phyloP scores from a whole-genome alignment of 768 basidiomycete genomes.

The Pholiota microspora region DNA sequence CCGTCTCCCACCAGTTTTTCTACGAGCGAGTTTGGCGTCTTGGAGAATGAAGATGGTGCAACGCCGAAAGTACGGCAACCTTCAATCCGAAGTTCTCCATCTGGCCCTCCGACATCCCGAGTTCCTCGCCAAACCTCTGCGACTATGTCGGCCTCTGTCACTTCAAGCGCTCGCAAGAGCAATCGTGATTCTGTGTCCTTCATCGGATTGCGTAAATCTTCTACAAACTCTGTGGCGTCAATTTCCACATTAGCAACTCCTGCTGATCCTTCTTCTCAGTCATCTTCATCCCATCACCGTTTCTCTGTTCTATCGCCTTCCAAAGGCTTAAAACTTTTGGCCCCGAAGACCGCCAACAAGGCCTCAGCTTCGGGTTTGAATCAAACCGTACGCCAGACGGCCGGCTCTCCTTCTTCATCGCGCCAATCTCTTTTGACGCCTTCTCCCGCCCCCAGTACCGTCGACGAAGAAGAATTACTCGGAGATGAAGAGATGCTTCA shows the following conservation, averaged over 20 bases:
- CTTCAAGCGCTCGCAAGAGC: constrained; percentile 55
- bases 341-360: constrained; percentile 68
- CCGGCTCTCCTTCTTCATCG: constrained; percentile 65
- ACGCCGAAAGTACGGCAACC: constrained; percentile 52
- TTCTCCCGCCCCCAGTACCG: constrained; percentile 73
- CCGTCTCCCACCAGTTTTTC: constrained; percentile 57
- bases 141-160: constrained; percentile 40
- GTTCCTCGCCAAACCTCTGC: constrained; percentile 64
- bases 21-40: constrained; percentile 78
- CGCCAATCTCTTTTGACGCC: constrained; percentile 80
- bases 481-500: constrained; percentile 98
- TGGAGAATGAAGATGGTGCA: constrained; percentile 58
- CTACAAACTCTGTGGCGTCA: constrained; percentile 78
- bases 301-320: constrained; percentile 87
- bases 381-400: constrained; percentile 52
- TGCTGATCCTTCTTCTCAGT: constrained; percentile 29
- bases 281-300: constrained; percentile 46
- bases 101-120: constrained; percentile 44
- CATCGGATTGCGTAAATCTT: constrained; percentile 75
- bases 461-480: constrained; percentile 83
- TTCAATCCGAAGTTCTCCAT: constrained; percentile 67
- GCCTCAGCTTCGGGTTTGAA: constrained; percentile 48
- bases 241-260: constrained; percentile 48
- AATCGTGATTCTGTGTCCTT: constrained; percentile 82
- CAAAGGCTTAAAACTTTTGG: constrained; percentile 77